Evolutionary conservation across 305 asterid species (phyloP), one percentile per base, ranked within the genome.

Genomic region (Plantago coronopus): DNA sequence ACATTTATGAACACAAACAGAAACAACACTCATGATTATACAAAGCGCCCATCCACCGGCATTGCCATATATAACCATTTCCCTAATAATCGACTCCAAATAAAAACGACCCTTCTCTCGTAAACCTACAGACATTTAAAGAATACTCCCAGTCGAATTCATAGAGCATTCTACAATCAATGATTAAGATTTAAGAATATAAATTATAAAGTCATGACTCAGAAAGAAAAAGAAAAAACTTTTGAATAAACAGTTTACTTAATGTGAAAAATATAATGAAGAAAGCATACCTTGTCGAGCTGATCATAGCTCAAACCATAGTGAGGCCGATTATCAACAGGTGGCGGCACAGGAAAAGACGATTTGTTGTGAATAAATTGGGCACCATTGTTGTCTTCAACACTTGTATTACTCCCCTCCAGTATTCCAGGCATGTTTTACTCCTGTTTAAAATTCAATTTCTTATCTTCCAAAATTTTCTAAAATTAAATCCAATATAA

Each of bases 271-370:
- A 7, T 21, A 64, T 14, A n/a, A n/a, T n/a, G n/a, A n/a, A 18
- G 59, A 20, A 27, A 65, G 5, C 31, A 27, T 82, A 88, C 95
- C 98, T 91, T 86, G 79, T 88, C 87, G 48, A 91, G 88, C 87
- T 82, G 93, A 47, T 76, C 84, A 72, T 69, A 74, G 86, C 81
- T 78, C 69, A 88, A 63, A 61, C 80, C 95, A 46, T 78, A 7
- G 31, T 27, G 76, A 47, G 82, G 89, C 69, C 67, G 78, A 67
- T 76, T 67, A 61, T 51, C 59, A 27, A 3, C 6, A 27, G 5
- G 3, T 3, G 31, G 3, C 6, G 31, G 31, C 31, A 27, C 75
- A 43, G 49, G 21, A 68, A 74, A 74, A 54, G 76, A n/a, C n/a
- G n/a, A 58, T 61, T 80, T 72, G 73, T 49, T 62, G 67, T 45